phyloP scores from a whole-genome alignment of 306 rosid species.

The Coriaria nepalensis region DNA sequence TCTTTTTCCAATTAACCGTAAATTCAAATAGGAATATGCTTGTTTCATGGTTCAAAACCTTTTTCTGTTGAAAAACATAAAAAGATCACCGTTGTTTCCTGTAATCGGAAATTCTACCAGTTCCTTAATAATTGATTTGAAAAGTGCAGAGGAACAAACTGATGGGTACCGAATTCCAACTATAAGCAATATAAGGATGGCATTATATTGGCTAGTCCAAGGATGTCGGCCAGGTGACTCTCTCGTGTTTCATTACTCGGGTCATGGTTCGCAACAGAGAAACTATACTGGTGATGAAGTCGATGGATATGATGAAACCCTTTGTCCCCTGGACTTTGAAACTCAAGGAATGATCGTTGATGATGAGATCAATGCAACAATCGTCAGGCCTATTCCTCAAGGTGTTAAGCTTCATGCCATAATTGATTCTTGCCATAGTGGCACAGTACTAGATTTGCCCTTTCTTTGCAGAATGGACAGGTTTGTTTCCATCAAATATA shows the following conservation, averaged over 20 bases:
- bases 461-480: slow-evolving; percentile 93
- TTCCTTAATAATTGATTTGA: slow-evolving; percentile 6
- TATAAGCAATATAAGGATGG: slow-evolving; percentile 83
- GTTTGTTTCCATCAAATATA: slow-evolving; percentile 25
- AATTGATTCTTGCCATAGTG: slow-evolving; percentile 94
- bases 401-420: slow-evolving; percentile 92
- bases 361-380: slow-evolving; percentile 71
- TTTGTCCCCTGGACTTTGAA: slow-evolving; percentile 91
- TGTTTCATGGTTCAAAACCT: no score
- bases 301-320: slow-evolving; percentile 91
- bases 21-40: no score
- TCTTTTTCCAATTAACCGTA: no score
- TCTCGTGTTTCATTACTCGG: slow-evolving; percentile 91
- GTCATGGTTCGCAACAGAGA: slow-evolving; percentile 92
- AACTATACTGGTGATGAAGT: slow-evolving; percentile 79
- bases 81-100: no score
- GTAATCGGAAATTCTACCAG: no score
- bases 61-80: no score
- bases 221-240: slow-evolving; percentile 97
- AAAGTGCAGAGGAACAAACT: slow-evolving; percentile 84
- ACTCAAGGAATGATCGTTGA: slow-evolving; percentile 99
- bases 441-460: slow-evolving; percentile 92
- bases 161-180: slow-evolving; percentile 67
- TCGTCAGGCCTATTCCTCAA: slow-evolving; percentile 72
- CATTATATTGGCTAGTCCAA: slow-evolving; percentile 90